phyloP scores from a whole-genome alignment of 148 eudicot species.

The Fagopyrum homotropicum region DNA sequence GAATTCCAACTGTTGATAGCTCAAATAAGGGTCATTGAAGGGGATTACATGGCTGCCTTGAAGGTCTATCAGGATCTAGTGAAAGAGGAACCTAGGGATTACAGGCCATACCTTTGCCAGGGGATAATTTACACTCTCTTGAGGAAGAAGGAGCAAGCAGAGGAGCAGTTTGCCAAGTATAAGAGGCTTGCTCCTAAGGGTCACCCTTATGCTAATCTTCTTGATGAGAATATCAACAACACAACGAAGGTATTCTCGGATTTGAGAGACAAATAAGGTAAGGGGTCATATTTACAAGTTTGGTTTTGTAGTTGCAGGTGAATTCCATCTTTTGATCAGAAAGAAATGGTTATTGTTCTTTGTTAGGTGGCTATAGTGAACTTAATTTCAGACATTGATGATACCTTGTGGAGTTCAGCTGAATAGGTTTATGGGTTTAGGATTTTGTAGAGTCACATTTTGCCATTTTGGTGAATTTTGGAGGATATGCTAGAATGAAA shows the following conservation, averaged over 20 bases:
- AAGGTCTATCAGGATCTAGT: slow-evolving; percentile 65
- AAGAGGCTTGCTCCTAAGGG: slow-evolving; percentile 69
- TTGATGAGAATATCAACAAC: slow-evolving; percentile 62
- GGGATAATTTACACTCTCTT: slow-evolving; percentile 78
- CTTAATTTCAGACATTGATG: neutral
- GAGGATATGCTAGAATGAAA: too few relatives aligned
- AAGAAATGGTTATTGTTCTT: neutral
- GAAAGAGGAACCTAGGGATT: slow-evolving; percentile 82
- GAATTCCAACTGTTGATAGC: slow-evolving; percentile 78
- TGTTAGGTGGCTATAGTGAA: neutral
- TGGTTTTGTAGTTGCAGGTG: neutral
- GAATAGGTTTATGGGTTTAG: neutral
- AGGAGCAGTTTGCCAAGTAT: slow-evolving; percentile 67
- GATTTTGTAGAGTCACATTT: neutral
- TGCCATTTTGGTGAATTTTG: too few relatives aligned
- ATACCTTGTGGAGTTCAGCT: neutral
- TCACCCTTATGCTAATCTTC: slow-evolving; percentile 62
- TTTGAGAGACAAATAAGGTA: neutral
- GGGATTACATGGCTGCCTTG: slow-evolving; percentile 62
- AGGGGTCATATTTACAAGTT: neutral
- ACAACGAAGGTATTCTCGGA: slow-evolving; percentile 38
- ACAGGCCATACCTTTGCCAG: slow-evolving; percentile 85
- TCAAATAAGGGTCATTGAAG: slow-evolving; percentile 65
- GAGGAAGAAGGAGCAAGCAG: slow-evolving; percentile 63
- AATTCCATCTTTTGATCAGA: neutral